Evolutionary conservation across 805 yeast species (phyloP), one percentile per base, ranked within the genome.

Genomic region (Hanseniaspora hatyaiensis): DNA sequence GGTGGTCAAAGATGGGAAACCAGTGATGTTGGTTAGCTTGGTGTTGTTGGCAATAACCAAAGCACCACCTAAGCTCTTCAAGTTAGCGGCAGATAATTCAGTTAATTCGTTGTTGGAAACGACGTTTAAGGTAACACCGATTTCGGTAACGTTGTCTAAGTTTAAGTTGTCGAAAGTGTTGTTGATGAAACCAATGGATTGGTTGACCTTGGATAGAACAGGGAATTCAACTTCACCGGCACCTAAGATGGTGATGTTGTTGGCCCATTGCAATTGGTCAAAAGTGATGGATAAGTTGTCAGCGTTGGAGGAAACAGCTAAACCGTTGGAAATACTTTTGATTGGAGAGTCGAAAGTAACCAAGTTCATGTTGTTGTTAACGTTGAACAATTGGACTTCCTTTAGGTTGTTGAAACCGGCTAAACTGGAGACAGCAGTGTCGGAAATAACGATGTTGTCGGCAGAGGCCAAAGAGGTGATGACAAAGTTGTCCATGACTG

Each of bases 351-450:
- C 74, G 57, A 82, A 75, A 51, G 84, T 65, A 57, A 72, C 76
- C 65, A 92, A 76, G 64, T 80, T 75, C 56, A 65, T 70, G 78
- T 92, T 92, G 82, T 92, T 92, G 87, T 87, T 88, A 60, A 92
- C 75, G 72, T 89, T 72, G 70, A 80, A 80, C 44, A 73, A 75
- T 52, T 68, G 69, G 46, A 71, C 71, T 51, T 62, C 54, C 40
- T 64, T 57, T 54, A 73, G 67, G 55, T 65, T 64, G 29, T 64
- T 52, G 60, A 82, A 71, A 66, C 92, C 92, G 49, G 73, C 75
- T 60, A 83, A 74, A 43, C 80, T 67, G 59, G 72, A 72, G 62
- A 83, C 72, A 56, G 77, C 71, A 54, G 92, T 82, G 69, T 83
- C 88, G 45, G 89, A 75, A 59, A 83, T 74, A 63, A 70, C 63